Base-by-base conservation (phyloP, 2,329 filamentous ascomycete genomes). In the Clathrospora elynae region DNA sequence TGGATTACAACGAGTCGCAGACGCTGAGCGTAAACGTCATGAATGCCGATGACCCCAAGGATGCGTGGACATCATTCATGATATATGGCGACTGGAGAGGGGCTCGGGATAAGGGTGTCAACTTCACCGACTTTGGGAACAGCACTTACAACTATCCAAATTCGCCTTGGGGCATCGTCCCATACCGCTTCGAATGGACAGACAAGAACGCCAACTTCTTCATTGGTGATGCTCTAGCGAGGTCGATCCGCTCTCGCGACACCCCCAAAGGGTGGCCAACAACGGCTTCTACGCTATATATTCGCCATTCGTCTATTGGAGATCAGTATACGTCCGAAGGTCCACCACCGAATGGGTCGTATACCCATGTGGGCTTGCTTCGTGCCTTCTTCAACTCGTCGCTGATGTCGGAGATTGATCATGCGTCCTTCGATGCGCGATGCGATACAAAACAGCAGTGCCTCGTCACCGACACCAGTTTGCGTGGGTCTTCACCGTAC, bases 361-460 rank as follows among this genome's bases (percentile, higher is more conserved):
- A 59, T 14, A 73, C 73, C 7, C 68, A 69, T 26, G 51, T 75
- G 9, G 69, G 61, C 6, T 75, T 70, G 68, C 57, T 71, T 5
- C 61, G 73, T 11, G 53, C 69, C 1, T 76, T 75, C 53, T 76
- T 75, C 63, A 75, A 76, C 47, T 71, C 71, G 4, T 74, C 73
- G 5, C 39, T 62, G 13, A 70, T 66, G 57, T 70, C 63, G 4
- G 31, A 49, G n/a, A 53, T 59, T 4, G 49, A 59, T 4, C 50
- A 51, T 22, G 34, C 32, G 3, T 42, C 45, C 3, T 71, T 66
- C 36, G 59, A 68, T 35, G 25, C 49, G 6, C 55, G 58, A 35
- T 71, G 68, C 42, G 41, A 28, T n/a, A n/a, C 48, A 10, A 24
- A 46, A 5, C 46, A 54, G 28, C 62, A 60, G 11, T 71, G 68